Evolutionary conservation across 2,329 filamentous ascomycete genomes (phyloP).

Genomic region (Colletotrichum limetticola): DNA sequence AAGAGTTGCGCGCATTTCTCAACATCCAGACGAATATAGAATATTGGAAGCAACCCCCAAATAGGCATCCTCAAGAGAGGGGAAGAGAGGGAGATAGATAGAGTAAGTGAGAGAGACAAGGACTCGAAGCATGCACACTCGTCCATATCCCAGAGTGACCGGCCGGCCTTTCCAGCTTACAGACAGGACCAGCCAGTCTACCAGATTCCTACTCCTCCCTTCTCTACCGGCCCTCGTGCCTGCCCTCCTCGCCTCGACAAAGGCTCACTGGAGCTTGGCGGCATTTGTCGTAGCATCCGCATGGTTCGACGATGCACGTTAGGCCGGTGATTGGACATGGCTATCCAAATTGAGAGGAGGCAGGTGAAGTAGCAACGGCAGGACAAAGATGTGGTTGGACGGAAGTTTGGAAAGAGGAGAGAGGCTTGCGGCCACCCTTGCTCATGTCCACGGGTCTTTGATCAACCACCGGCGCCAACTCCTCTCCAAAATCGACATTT

Average conservation of each 20-base stretch:
- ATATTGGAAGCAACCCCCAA: slow-evolving; percentile 28
- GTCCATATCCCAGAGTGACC: slow-evolving; percentile 8
- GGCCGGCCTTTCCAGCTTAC: background rate
- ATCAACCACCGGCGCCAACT: slow-evolving; percentile 26
- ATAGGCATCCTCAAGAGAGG: slow-evolving; percentile 5
- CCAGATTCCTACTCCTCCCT: background rate
- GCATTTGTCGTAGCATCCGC: slow-evolving; percentile 42
- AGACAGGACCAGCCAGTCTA: background rate
- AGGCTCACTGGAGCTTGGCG: slow-evolving; percentile 38
- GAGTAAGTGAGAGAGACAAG: background rate
- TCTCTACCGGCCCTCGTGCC: slow-evolving; percentile 1
- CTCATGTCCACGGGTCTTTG: slow-evolving; percentile 11
- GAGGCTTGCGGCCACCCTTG: slow-evolving; percentile 26
- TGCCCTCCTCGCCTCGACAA: slow-evolving; percentile 15
- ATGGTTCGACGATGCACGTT: slow-evolving; percentile 35
- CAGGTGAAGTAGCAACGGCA: slow-evolving; percentile 34
- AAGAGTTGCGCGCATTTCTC: slow-evolving; percentile 30
- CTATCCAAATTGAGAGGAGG: slow-evolving; percentile 24
- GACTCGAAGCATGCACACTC: slow-evolving; percentile 12
- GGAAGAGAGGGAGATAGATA: background rate
- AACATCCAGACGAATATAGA: slow-evolving; percentile 28
- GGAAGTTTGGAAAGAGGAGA: slow-evolving; percentile 17
- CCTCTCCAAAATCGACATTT: slow-evolving; percentile 36
- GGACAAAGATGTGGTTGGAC: slow-evolving; percentile 44
- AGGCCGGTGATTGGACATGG: slow-evolving; percentile 32